Percentiles rank a stretch among this genome's conserved stretches.
phyloP scores from a whole-genome alignment of 2,329 filamentous ascomycete genomes.

The Leptodontidium sp. region DNA sequence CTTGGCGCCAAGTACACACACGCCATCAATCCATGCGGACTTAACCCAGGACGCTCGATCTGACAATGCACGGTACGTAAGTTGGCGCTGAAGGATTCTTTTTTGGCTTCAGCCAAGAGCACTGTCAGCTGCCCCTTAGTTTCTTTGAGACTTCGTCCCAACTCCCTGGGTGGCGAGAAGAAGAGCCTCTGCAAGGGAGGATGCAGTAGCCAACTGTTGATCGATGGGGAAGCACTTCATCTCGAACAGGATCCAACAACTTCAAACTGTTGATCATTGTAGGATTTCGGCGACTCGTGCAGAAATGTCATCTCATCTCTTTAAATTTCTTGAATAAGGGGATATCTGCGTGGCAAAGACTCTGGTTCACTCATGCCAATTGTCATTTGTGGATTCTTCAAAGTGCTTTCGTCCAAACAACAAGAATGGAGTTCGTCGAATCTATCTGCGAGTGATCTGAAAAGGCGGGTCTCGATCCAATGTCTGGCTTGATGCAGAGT shows the following conservation, averaged over 20 bases:
- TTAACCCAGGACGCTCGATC: conserved; percentile 9
- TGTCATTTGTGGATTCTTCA: not conserved
- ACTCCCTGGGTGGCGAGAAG: not conserved
- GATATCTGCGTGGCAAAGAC: not conserved
- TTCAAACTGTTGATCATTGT: conserved; percentile 3
- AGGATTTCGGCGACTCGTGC: not conserved
- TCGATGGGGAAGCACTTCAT: not conserved
- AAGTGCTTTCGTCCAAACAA: not conserved
- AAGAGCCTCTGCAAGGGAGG: not conserved
- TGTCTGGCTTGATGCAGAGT: too few relatives aligned
- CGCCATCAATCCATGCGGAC: not conserved
- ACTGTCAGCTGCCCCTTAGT: not conserved
- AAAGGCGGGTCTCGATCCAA: too few relatives aligned
- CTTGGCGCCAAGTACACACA: conserved; percentile 16
- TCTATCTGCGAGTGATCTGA: not conserved
- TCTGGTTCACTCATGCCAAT: not conserved
- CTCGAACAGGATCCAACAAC: not conserved
- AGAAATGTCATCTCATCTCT: conserved; percentile 1
- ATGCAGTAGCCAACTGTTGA: not conserved
- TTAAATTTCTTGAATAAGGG: not conserved
- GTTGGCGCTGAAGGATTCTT: not conserved
- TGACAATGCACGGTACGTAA: not conserved
- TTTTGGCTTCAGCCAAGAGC: conserved; percentile 19
- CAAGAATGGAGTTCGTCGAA: not conserved
- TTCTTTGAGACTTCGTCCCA: not conserved